A percentile compares a stretch with the other conserved stretches of the same genome.
phyloP scores from a whole-genome alignment of 345 rosid genomes.

The Corymbia maculata region DNA sequence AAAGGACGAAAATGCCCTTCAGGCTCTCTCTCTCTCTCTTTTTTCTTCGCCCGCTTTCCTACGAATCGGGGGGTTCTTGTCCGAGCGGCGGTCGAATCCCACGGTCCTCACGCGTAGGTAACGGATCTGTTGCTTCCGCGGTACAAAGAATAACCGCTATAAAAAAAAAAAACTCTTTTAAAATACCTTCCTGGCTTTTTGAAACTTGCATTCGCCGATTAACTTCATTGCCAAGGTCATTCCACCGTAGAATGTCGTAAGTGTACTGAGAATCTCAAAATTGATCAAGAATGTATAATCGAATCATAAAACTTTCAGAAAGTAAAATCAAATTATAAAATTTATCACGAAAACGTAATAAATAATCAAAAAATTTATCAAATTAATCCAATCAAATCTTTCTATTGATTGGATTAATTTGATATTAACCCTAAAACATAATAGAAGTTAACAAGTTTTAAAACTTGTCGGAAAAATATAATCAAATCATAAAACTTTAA shows the following conservation, averaged over 20 bases:
- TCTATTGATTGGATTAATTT: too few relatives aligned
- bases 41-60: neutral
- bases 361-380: too few relatives aligned
- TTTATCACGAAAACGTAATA: accelerated
- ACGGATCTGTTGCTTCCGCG: neutral
- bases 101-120: neutral
- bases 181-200: neutral
- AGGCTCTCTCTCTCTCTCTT: too few relatives aligned
- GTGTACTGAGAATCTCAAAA: too few relatives aligned
- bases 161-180: too few relatives aligned
- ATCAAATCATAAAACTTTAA: too few relatives aligned
- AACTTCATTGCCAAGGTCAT: neutral
- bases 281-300: too few relatives aligned
- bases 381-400: too few relatives aligned
- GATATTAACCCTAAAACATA: neutral
- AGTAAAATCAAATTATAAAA: too few relatives aligned
- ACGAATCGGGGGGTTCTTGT: neutral
- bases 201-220: neutral
- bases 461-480: accelerated
- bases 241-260: neutral
- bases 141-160: too few relatives aligned
- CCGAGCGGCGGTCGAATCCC: neutral
- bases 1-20: neutral
- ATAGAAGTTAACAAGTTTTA: accelerated
- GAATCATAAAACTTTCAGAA: too few relatives aligned